Percentiles rank a stretch among this genome's conserved stretches.
Evolutionary conservation across 2,329 filamentous ascomycete species (phyloP).

Genomic region (Penicillium sp.): DNA sequence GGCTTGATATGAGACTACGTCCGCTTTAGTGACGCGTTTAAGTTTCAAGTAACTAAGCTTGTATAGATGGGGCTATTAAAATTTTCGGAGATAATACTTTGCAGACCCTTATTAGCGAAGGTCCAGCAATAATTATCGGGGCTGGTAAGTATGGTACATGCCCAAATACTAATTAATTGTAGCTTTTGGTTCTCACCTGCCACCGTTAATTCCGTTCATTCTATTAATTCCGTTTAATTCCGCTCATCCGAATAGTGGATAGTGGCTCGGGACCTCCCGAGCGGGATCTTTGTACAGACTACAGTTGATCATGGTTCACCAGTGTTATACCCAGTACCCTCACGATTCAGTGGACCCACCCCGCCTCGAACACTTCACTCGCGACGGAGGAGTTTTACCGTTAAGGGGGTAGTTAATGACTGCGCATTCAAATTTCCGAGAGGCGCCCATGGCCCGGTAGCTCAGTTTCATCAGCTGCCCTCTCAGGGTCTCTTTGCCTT

Average conservation of each 20-base stretch:
- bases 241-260: background rate
- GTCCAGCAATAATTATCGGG: background rate
- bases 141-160: background rate
- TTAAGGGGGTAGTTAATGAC: too few species aligned
- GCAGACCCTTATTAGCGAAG: background rate
- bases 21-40: background rate
- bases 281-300: background rate
- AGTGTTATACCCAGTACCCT: too few species aligned
- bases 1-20: background rate
- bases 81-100: background rate
- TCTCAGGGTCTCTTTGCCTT: too few species aligned
- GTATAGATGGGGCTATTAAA: background rate
- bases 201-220: slow-evolving; percentile 3
- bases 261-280: background rate
- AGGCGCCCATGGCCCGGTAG: too few species aligned
- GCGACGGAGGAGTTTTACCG: too few species aligned
- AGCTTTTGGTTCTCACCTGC: background rate
- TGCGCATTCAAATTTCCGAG: too few species aligned
- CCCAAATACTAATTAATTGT: background rate
- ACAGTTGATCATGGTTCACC: too few species aligned
- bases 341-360: too few species aligned
- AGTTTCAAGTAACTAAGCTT: background rate
- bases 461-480: too few species aligned
- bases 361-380: too few species aligned
- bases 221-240: too few species aligned